Conservation (phyloP, 768 basidiomycete species). For the Panaeolus cyanescens region DNA sequence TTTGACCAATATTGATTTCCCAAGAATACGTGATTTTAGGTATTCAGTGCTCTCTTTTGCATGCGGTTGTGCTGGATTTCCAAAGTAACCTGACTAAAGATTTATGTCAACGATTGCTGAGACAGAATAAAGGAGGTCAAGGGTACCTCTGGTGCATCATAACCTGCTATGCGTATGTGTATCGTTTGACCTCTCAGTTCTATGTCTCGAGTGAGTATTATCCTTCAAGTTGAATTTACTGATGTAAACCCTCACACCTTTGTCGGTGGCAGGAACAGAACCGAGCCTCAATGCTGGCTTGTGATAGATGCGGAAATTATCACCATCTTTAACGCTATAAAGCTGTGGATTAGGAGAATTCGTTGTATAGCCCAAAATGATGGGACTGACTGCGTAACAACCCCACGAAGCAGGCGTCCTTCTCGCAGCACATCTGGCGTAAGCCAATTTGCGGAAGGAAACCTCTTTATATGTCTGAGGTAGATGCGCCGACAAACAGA, state of each 20-base stretch:
- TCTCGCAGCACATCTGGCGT: conserved; percentile 60
- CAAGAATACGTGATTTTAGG: conserved; percentile 58
- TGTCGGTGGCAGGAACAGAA: conserved; percentile 54
- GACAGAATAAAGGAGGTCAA: neutral
- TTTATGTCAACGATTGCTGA: neutral
- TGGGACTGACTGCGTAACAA: conserved; percentile 70
- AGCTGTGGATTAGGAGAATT: conserved; percentile 1
- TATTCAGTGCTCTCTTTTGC: conserved; percentile 74
- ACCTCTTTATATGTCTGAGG: conserved; percentile 55
- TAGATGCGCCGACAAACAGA: conserved; percentile 31
- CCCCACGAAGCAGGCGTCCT: conserved; percentile 73
- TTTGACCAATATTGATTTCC: conserved; percentile 70
- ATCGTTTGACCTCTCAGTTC: conserved; percentile 82
- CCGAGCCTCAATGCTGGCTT: conserved; percentile 76
- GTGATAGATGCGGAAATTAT: conserved; percentile 89
- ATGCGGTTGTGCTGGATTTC: conserved; percentile 75
- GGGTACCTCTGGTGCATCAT: conserved; percentile 89
- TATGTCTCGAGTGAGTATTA: conserved; percentile 25
- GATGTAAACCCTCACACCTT: conserved; percentile 43
- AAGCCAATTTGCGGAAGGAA: conserved; percentile 69
- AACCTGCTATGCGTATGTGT: conserved; percentile 85
- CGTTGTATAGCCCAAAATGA: neutral
- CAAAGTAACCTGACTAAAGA: conserved; percentile 77
- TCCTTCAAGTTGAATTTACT: neutral
- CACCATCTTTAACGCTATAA: conserved; percentile 78